Base-by-base conservation (phyloP, 352 stramenopile species). In the Phytopythium montanum region DNA sequence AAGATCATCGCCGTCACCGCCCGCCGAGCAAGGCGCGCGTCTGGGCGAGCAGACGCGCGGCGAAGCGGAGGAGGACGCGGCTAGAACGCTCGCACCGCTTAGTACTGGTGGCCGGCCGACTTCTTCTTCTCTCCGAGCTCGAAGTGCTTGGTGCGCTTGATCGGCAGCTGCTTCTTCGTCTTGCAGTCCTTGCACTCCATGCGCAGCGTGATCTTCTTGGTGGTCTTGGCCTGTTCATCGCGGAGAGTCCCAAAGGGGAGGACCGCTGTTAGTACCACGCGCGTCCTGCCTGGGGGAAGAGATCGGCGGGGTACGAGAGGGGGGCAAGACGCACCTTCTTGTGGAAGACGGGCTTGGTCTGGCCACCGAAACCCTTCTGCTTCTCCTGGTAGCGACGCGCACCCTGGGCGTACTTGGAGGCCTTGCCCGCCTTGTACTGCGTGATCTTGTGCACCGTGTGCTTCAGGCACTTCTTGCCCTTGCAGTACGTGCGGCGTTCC, bases 131-230 rank as follows among this genome's bases (percentile, higher is more conserved):
- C 96, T 78, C 97, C 97, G 44, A 99, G 81, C 91, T 99, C 98
- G 72, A 99, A 99, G 84, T 99, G 96, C 96, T 99, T 99, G 76
- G 95, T 99, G 74, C 98, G 92, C 90, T 99, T 99, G 70, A 99
- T 89, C 65, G 90, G 93, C 58, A 99, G 81, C 85, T 99, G 97
- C 89, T 98, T 99, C 89, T 99, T 99, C 63, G 87, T 90, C 94
- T 99, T 99, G 92, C 98, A 99, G 70, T 98, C 96, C 95, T 99
- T 99, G 88, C 98, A 99, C 85, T 99, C 97, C 72, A 99, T 92
- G 73, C 98, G 92, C 48, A 99, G 87, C 36, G 96, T 96, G 69
- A 97, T 91, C 79, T 97, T 97, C 87, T 97, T 97, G 71, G 92
- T 98, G 59, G 97, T 99, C 94, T 99, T 99, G 26, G 98, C 98